These are phyloP conservation scores for Phialocephala subalpina DNA, from an alignment of 2,329 filamentous ascomycete genomes.

Conservation along the genomic window DNA sequence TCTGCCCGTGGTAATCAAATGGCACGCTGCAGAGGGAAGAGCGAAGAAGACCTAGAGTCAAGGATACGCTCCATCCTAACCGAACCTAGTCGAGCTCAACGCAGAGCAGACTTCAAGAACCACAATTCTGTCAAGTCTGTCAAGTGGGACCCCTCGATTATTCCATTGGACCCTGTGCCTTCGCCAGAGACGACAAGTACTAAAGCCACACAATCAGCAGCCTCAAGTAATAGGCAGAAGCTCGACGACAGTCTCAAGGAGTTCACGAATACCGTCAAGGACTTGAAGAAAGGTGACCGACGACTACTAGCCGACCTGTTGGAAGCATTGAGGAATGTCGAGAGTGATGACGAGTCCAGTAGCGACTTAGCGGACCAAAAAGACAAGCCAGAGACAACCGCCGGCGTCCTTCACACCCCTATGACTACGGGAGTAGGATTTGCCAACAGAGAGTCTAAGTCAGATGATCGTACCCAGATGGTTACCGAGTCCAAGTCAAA, in stretches of 20 bases:
- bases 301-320: constrained; percentile 32
- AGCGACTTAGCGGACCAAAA: not conserved
- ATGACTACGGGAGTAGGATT: not conserved
- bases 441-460: not conserved
- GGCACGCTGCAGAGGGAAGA: not conserved
- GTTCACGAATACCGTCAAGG: constrained; percentile 18
- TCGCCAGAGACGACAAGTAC: constrained; percentile 10
- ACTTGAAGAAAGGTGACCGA: constrained; percentile 30
- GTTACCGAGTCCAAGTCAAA: not conserved
- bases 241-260: constrained; percentile 20
- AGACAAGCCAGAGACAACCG: not conserved
- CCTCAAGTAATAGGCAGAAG: not conserved
- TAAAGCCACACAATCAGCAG: not conserved
- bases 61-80: constrained; percentile 26
- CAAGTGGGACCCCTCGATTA: constrained; percentile 36
- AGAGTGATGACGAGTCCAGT: constrained; percentile 27
- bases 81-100: not conserved
- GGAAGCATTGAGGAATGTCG: constrained; percentile 30
- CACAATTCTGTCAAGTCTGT: constrained; percentile 31
- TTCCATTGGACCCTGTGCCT: constrained; percentile 25
- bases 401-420: not conserved
- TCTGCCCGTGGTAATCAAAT: not conserved
- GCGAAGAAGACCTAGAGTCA: constrained; percentile 27
- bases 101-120: constrained; percentile 11
- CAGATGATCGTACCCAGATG: not conserved